phyloP scores from a whole-genome alignment of 2,329 filamentous ascomycete genomes.

The Dactylella cylindrospora region DNA sequence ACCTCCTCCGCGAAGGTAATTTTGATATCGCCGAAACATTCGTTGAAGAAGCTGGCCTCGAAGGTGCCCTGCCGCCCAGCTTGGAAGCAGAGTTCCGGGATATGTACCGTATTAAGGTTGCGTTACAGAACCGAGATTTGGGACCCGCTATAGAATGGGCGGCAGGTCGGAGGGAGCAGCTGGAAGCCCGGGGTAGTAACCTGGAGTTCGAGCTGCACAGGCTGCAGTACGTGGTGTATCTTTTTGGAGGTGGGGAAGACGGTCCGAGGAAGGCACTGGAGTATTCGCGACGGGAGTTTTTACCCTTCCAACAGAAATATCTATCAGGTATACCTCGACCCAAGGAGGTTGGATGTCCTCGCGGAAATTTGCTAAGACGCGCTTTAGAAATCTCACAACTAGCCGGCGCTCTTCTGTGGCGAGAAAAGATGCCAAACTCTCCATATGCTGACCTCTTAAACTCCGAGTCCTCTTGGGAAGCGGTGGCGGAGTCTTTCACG shows the following conservation, averaged over 20 bases:
- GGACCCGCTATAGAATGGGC: slow-evolving; percentile 87
- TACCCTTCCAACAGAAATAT: slow-evolving; percentile 72
- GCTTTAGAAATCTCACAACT: slow-evolving; percentile 73
- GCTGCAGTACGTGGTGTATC: slow-evolving; percentile 77
- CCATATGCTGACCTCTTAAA: slow-evolving; percentile 72
- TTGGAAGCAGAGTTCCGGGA: slow-evolving; percentile 79
- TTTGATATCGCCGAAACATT: slow-evolving; percentile 87
- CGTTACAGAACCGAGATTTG: slow-evolving; percentile 69
- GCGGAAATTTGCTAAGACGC: background rate
- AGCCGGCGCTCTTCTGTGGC: slow-evolving; percentile 76
- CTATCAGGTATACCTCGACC: slow-evolving; percentile 52
- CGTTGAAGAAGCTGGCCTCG: slow-evolving; percentile 67
- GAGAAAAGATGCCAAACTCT: slow-evolving; percentile 70
- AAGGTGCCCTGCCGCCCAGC: slow-evolving; percentile 54
- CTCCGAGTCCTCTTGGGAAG: slow-evolving; percentile 73
- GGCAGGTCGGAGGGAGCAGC: slow-evolving; percentile 64
- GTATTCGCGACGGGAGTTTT: slow-evolving; percentile 76
- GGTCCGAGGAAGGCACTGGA: slow-evolving; percentile 65
- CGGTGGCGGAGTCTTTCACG: slow-evolving; percentile 83
- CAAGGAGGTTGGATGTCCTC: background rate
- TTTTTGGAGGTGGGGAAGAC: slow-evolving; percentile 65
- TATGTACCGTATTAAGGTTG: slow-evolving; percentile 86
- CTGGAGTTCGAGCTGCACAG: slow-evolving; percentile 92
- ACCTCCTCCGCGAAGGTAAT: slow-evolving; percentile 89
- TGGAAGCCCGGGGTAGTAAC: slow-evolving; percentile 83